phyloP scores from a whole-genome alignment of 192 early-diverging fungal species.

The Backusella liffmaniae region DNA sequence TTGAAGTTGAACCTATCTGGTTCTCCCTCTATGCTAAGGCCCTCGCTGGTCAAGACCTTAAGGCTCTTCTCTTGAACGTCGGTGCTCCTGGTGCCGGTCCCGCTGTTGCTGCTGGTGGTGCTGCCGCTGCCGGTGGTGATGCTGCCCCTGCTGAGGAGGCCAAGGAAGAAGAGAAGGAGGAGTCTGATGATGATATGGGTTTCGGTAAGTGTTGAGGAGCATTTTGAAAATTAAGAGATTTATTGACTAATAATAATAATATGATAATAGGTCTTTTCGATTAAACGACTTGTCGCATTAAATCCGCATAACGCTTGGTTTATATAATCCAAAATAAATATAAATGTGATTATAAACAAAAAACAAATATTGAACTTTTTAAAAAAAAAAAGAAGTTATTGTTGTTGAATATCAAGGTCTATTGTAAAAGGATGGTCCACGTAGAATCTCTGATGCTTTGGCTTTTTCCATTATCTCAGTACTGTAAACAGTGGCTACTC shows the following conservation, averaged over 20 bases:
- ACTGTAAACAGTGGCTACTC: slow-evolving; percentile 22
- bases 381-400: neutral
- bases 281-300: slow-evolving; percentile 35
- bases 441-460: slow-evolving; percentile 5
- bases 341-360: slow-evolving; percentile 7
- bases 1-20: slow-evolving; percentile 93
- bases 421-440: slow-evolving; percentile 6
- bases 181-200: slow-evolving; percentile 84
- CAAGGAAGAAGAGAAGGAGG: slow-evolving; percentile 68
- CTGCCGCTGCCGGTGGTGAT: slow-evolving; percentile 31
- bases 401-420: neutral
- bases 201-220: slow-evolving; percentile 58
- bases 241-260: neutral
- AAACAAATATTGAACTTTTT: neutral
- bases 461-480: slow-evolving; percentile 32
- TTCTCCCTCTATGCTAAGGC: slow-evolving; percentile 97
- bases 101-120: slow-evolving; percentile 33
- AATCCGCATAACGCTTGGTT: slow-evolving; percentile 4
- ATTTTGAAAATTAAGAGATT: neutral
- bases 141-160: slow-evolving; percentile 45
- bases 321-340: slow-evolving; percentile 1
- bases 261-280: slow-evolving; percentile 49
- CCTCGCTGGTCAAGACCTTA: slow-evolving; percentile 88
- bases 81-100: slow-evolving; percentile 61
- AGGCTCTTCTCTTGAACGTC: slow-evolving; percentile 85